Evolutionary conservation across 2,329 filamentous ascomycete species (phyloP).

Genomic region (Bisporella sp.): DNA sequence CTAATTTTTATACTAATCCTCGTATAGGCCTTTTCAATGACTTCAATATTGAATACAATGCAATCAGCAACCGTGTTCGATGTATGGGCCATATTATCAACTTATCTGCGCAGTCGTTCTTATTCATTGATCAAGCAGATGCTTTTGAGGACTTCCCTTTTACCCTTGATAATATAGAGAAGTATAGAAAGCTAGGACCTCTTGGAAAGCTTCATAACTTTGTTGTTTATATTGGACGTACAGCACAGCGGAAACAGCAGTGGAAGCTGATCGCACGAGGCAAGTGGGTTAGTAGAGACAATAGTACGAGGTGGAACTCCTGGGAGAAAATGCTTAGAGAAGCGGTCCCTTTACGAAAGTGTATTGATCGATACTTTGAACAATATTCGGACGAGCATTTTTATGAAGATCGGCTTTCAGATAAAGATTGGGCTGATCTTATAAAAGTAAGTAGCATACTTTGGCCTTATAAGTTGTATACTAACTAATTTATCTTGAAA

Average conservation of each 20-base stretch:
- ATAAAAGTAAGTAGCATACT: no score
- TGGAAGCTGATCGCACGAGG: neutral
- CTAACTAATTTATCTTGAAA: no score
- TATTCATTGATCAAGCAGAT: neutral
- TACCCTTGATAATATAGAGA: neutral
- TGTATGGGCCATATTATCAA: neutral
- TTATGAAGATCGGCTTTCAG: neutral
- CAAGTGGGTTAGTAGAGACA: no score
- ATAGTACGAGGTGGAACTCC: neutral
- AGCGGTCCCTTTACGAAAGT: neutral
- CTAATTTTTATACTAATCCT: no score
- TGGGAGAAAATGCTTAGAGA: neutral
- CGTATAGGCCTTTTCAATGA: no score
- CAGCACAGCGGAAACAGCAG: neutral
- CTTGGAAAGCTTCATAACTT: neutral
- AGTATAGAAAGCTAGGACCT: neutral
- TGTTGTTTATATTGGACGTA: neutral
- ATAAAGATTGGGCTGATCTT: neutral
- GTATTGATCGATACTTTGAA: neutral
- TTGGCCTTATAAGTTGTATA: no score
- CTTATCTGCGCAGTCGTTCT: neutral
- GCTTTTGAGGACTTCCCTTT: no score
- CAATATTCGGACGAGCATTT: neutral
- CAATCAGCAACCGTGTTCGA: neutral
- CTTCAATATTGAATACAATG: neutral